Evolutionary conservation across 352 stramenopile genomes (phyloP), one percentile per base, ranked within the genome.

Genomic region (Achlya hypogyna): DNA sequence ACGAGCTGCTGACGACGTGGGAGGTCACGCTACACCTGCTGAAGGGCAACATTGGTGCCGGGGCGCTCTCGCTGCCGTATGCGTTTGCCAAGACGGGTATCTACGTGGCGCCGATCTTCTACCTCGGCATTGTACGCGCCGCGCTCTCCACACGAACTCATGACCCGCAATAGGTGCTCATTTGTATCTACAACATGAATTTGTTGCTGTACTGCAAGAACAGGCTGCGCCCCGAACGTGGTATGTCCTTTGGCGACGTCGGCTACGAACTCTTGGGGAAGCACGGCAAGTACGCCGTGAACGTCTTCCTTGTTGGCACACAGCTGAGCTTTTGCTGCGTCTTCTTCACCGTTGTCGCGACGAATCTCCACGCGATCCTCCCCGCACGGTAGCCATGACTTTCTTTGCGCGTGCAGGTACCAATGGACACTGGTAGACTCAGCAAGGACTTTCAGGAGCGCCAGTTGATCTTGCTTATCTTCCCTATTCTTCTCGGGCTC

Each of bases 131-230:
- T 62, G 81, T 87, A 62, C 20, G 68, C 66, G 22, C 40, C 28
- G 18, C 1, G 35, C 25, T 0, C 58, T 16, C 5, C 35, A 14
- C 2, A 31, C 23, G 6, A 47, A 9, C 49, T 56, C 10, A 56
- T 56, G 25, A 16, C 31, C 10, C 12, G 16, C 3, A 22, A 16
- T 56, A 88, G 78, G 83, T 82, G 23, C 71, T 89, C 16, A 72
- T 88, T 52, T 91, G 78, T 4, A 82, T 83, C 64, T 92, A 92
- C 78, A 92, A 92, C 62, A 92, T 92, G 84, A 77, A 91, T 42
- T 63, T 92, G 62, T 67, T 90, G 65, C 71, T 91, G 5, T 72
- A 75, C 18, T 90, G 81, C 72, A 92, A 92, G 67, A 71, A 74
- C 4, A 54, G 75, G 10, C 75, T 92, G 64, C 84, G 72, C 29